Evolutionary conservation across 2,329 filamentous ascomycete species (phyloP).

Genomic region (Neophaeococcomyces mojaviensis): DNA sequence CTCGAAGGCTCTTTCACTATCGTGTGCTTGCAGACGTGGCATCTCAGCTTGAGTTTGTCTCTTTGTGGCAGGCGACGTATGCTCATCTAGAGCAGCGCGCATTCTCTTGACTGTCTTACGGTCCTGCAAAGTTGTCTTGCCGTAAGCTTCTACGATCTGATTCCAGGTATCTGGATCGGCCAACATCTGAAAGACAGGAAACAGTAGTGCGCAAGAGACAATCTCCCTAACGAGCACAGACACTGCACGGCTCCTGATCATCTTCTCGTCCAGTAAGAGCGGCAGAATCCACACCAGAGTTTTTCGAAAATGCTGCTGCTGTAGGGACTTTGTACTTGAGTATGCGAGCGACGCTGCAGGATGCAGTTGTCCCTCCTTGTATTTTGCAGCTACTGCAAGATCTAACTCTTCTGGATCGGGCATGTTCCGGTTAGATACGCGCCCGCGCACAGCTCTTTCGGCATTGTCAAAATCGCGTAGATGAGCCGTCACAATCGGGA

Average conservation of each 20-base stretch:
- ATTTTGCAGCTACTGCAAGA: conserved; percentile 90
- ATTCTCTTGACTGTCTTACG: conserved; percentile 89
- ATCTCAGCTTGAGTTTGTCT: conserved; percentile 59
- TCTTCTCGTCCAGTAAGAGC: conserved; percentile 61
- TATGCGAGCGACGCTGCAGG: conserved; percentile 75
- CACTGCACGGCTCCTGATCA: conserved; percentile 74
- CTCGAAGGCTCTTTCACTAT: conserved; percentile 89
- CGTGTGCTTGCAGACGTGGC: conserved; percentile 69
- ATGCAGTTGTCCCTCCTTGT: conserved; percentile 79
- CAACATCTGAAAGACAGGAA: conserved; percentile 69
- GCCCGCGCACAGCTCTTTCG: conserved; percentile 77
- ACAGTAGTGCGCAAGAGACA: conserved; percentile 83
- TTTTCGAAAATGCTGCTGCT: conserved; percentile 80
- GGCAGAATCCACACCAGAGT: conserved; percentile 67
- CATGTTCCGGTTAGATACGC: conserved; percentile 77
- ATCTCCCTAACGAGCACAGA: conserved; percentile 78
- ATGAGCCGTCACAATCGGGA: conserved; percentile 82
- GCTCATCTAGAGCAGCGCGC: conserved; percentile 84
- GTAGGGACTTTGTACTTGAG: conserved; percentile 72
- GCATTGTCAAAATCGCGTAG: conserved; percentile 87
- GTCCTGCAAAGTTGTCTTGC: conserved; percentile 82
- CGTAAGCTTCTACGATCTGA: conserved; percentile 83
- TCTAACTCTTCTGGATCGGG: conserved; percentile 96
- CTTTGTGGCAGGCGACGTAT: conserved; percentile 73
- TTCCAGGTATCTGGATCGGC: conserved; percentile 97